Evolutionary conservation across 352 stramenopile species (phyloP).

Genomic region (Pythium dissimile): DNA sequence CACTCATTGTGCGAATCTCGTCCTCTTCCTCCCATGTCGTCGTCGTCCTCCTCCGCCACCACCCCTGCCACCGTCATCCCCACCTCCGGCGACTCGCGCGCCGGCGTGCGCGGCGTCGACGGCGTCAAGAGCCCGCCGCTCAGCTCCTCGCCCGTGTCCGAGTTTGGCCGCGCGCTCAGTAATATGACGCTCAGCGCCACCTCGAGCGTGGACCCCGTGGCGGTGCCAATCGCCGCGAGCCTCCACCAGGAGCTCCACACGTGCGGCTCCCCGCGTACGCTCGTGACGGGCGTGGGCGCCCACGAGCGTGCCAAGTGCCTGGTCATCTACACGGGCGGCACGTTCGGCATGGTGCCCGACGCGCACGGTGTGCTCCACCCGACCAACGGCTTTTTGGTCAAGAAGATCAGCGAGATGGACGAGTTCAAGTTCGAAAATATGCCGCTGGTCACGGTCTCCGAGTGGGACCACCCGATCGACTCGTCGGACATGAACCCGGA

Average conservation of each 20-base stretch:
- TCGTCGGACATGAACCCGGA: slow-evolving; percentile 82
- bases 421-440: slow-evolving; percentile 85
- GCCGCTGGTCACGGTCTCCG: slow-evolving; percentile 67
- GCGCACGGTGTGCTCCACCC: slow-evolving; percentile 75
- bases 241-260: not conserved
- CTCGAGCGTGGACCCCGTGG: slow-evolving; percentile 14
- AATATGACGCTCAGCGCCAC: slow-evolving; percentile 16
- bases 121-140: not conserved
- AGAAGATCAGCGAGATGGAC: slow-evolving; percentile 85
- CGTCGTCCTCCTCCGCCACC: not conserved
- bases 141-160: not conserved
- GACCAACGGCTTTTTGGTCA: slow-evolving; percentile 82
- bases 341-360: slow-evolving; percentile 89
- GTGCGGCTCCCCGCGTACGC: slow-evolving; percentile 12
- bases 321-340: slow-evolving; percentile 90
- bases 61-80: not conserved
- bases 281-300: slow-evolving; percentile 15
- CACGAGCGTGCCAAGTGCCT: slow-evolving; percentile 61
- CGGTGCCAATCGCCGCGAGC: slow-evolving; percentile 11
- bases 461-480: slow-evolving; percentile 88
- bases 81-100: slow-evolving; percentile 1
- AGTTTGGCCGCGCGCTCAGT: slow-evolving; percentile 9
- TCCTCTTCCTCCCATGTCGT: not conserved
- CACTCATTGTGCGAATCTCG: not conserved
- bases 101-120: slow-evolving; percentile 15